Evolutionary conservation across 768 basidiomycete species (phyloP).

Genomic region (Russula dissimulans): DNA sequence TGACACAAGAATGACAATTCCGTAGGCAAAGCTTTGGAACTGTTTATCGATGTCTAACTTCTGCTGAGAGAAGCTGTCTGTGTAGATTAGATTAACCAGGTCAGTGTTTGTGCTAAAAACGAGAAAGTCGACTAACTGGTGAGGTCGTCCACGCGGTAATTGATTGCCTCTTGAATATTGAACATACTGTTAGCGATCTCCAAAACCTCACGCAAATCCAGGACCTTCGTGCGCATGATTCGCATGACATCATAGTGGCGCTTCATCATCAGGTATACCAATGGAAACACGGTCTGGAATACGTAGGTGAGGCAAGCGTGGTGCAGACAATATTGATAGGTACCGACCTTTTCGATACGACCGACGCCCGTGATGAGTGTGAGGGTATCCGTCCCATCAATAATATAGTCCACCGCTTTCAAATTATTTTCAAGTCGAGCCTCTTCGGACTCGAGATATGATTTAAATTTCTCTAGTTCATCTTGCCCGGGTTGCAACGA

Average conservation of each 20-base stretch:
- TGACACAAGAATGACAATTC: constrained; percentile 12
- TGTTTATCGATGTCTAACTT: constrained; percentile 17
- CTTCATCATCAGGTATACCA: constrained; percentile 16
- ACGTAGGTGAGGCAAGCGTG: not conserved
- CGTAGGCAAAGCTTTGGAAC: constrained; percentile 21
- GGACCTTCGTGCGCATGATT: not conserved
- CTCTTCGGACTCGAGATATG: constrained; percentile 23
- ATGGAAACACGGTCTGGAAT: constrained; percentile 11
- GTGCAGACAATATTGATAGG: not conserved
- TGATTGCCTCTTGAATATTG: not conserved
- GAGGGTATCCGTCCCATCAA: constrained; percentile 26
- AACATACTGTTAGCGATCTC: not conserved
- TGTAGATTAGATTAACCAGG: not conserved
- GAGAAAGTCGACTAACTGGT: not conserved
- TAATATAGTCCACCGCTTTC: constrained; percentile 22
- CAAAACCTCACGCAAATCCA: constrained; percentile 1
- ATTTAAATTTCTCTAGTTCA: constrained; percentile 16
- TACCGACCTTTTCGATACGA: constrained; percentile 24
- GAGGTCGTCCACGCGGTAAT: constrained; percentile 1
- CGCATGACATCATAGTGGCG: constrained; percentile 20
- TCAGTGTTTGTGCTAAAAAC: too few relatives aligned
- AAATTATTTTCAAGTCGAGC: constrained; percentile 21
- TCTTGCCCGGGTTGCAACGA: not conserved
- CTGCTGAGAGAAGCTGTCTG: constrained; percentile 21
- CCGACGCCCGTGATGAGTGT: constrained; percentile 23